Conservation (phyloP, 305 asterid species). For the Ruellia speciosa region DNA sequence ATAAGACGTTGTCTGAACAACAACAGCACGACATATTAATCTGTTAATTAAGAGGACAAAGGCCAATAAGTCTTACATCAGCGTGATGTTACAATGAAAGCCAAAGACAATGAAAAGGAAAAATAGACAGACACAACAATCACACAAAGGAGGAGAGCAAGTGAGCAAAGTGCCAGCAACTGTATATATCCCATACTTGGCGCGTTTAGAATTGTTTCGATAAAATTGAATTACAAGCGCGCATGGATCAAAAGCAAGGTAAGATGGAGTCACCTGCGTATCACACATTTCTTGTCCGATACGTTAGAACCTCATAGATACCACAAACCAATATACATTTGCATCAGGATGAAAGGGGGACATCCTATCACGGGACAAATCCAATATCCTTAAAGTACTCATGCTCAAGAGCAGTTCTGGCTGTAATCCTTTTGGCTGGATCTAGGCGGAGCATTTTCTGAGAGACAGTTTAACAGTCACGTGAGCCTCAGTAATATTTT, state of each 20-base stretch:
- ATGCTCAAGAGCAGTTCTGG: constrained; percentile 83
- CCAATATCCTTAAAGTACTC: constrained; percentile 88
- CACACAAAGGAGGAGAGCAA: constrained; percentile 19
- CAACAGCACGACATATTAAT: constrained; percentile 19
- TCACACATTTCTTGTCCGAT: constrained; percentile 26
- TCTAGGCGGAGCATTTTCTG: constrained; percentile 91
- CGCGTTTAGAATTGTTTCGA: constrained; percentile 20
- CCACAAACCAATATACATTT: constrained; percentile 47
- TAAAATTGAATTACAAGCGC: constrained; percentile 24
- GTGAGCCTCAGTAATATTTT: constrained; percentile 6
- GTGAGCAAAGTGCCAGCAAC: constrained; percentile 21
- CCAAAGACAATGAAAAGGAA: constrained; percentile 17
- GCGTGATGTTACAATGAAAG: constrained; percentile 24
- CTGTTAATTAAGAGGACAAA: constrained; percentile 19
- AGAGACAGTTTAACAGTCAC: constrained; percentile 18
- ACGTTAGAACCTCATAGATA: constrained; percentile 25
- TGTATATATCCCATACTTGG: constrained; percentile 17
- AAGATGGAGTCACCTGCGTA: constrained; percentile 23
- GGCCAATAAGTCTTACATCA: constrained; percentile 24
- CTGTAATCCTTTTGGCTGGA: constrained; percentile 88
- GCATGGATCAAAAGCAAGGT: constrained; percentile 24
- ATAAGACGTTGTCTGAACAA: neutral
- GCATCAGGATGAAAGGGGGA: constrained; percentile 26
- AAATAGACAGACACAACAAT: constrained; percentile 20
- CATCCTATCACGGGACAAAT: constrained; percentile 44